phyloP scores from a whole-genome alignment of 106 monocot genomes.

The Gastrodia elata region DNA sequence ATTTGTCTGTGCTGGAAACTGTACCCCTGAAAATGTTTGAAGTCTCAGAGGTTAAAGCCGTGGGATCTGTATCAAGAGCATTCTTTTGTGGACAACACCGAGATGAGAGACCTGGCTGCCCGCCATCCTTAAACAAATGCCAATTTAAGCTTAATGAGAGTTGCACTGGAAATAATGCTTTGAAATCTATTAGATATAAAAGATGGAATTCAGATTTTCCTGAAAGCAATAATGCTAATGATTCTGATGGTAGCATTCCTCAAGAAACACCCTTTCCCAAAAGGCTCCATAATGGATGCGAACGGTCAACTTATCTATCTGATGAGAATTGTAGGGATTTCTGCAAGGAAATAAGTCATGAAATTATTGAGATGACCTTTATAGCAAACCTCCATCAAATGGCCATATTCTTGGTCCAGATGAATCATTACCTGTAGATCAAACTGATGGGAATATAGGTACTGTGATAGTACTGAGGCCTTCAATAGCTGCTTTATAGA shows the following conservation, averaged over 20 bases:
- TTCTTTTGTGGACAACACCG: neutral
- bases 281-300: neutral
- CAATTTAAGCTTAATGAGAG: neutral
- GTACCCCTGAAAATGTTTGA: conserved; percentile 1
- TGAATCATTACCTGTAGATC: conserved; percentile 8
- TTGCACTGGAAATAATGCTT: neutral
- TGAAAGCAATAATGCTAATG: neutral
- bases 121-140: conserved; percentile 4
- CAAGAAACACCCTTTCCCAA: neutral
- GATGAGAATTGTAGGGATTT: neutral
- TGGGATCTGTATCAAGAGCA: neutral
- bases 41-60: neutral
- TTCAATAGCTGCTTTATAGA: conserved; percentile 8
- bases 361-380: conserved; percentile 42
- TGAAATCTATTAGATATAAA: neutral
- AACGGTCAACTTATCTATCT: neutral
- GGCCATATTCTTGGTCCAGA: conserved; percentile 18
- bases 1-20: neutral
- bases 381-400: conserved; percentile 42
- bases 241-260: neutral
- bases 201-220: neutral
- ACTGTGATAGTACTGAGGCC: conserved; percentile 7
- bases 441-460: neutral
- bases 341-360: conserved; percentile 1
- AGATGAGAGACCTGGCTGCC: neutral